Conservation (phyloP, 2,329 filamentous ascomycete genomes). For the Venturia effusa region DNA sequence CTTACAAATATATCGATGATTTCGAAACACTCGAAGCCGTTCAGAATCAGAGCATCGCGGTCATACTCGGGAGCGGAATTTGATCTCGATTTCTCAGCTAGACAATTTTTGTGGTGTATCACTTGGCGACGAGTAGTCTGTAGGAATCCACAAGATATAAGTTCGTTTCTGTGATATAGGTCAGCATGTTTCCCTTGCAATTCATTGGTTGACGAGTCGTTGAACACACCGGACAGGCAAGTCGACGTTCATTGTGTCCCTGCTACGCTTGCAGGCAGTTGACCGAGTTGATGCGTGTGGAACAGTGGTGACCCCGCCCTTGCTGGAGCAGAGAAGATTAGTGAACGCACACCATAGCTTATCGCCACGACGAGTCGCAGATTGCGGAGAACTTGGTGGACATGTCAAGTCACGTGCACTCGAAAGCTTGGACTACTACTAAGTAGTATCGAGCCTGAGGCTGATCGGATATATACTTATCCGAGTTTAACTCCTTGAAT, state of each 20-base stretch:
- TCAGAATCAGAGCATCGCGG: background rate
- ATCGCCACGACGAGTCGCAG: background rate
- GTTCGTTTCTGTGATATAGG: background rate
- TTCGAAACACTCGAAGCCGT: background rate
- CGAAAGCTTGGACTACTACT: background rate
- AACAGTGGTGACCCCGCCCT: background rate
- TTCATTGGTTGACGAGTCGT: background rate
- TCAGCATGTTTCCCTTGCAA: background rate
- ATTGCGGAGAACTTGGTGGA: constrained; percentile 3
- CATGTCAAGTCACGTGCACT: background rate
- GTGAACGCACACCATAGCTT: background rate
- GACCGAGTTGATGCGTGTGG: background rate
- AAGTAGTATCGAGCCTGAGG: too few species aligned
- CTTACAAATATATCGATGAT: background rate
- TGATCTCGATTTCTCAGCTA: background rate
- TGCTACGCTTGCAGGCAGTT: background rate
- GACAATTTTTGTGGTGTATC: background rate
- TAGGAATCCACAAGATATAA: background rate
- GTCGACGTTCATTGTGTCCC: background rate
- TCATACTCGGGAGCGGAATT: background rate
- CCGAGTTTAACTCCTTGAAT: background rate
- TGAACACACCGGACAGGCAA: background rate
- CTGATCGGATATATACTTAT: background rate
- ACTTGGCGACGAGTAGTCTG: background rate
- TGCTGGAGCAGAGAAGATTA: background rate